Base-by-base conservation (phyloP, 441 rosid genomes). In the Viola pubescens region DNA sequence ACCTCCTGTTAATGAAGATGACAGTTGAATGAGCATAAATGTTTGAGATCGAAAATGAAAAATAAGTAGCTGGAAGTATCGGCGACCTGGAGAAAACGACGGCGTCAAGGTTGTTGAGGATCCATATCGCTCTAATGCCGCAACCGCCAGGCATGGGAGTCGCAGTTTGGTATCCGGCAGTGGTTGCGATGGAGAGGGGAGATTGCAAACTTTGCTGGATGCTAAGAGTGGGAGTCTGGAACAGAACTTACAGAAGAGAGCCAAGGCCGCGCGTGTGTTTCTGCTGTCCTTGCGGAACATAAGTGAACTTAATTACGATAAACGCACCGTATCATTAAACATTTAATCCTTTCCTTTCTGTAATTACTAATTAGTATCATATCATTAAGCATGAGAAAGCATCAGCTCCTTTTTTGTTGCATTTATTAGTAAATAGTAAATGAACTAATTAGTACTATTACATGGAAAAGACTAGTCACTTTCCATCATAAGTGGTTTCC, bases 71-170 rank as follows among this genome's bases (percentile, higher is more conserved):
- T 7, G 61, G 37, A 13, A 46, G 1, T 0, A 7, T 37, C 6
- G 60, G 42, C 37, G 57, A 89, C 98, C 96, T 85, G 71, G 98
- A 92, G 78, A 84, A 92, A 56, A 92, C 86, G 69, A 85, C 83
- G 68, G 82, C 53, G 64, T 89, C 94, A 56, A 81, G 79, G 59
- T 68, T 82, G 79, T 79, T 82, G 81, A 92, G 78, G 80, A 79
- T 81, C 98, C 96, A 88, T 34, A 88, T 68, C 65, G 91, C 94
- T 66, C 96, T 75, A 52, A 88, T 74, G 66, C 89, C 68, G 83
- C 96, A 86, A 67, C 86, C 73, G 56, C 73, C 70, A 4, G 68
- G 73, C 91, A 81, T 86, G 11, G 47, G 56, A 2, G 13, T 50
- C 66, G 2, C 46, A 43, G 10, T 43, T 43, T 43, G 46, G 7